A percentile compares a stretch with the other conserved stretches of the same genome.
Evolutionary conservation across 345 rosid species (phyloP).

Genomic region (Acer yangbiense): DNA sequence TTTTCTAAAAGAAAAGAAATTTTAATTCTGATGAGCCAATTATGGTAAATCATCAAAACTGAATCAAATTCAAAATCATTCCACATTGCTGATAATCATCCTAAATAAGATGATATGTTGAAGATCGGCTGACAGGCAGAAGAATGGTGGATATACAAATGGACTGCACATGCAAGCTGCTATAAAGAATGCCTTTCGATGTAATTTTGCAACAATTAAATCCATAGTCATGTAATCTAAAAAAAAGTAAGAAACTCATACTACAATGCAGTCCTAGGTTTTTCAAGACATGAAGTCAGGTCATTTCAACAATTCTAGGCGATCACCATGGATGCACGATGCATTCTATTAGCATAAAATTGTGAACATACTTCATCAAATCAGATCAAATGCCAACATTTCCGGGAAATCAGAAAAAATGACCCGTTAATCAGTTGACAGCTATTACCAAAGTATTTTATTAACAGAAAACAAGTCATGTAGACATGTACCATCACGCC

Average conservation of each 20-base stretch:
- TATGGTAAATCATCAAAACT: neutral
- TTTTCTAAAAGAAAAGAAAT: too few species aligned
- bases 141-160: neutral
- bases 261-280: neutral
- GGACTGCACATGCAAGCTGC: neutral
- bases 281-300: neutral
- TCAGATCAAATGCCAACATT: neutral
- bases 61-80: neutral
- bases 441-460: conserved; percentile 4
- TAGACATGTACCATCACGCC: neutral
- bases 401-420: neutral
- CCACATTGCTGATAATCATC: neutral
- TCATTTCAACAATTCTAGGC: neutral
- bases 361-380: neutral
- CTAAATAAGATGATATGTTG: neutral
- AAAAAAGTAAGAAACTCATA: neutral
- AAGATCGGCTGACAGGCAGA: neutral
- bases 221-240: neutral
- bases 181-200: too few species aligned
- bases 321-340: neutral
- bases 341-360: neutral
- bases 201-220: neutral
- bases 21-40: too few species aligned
- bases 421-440: conserved; percentile 2
- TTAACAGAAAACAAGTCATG: conserved; percentile 10